Evolutionary conservation across 306 rosid species (phyloP), one percentile per base, ranked within the genome.

Genomic region (Canavalia ensiformis): DNA sequence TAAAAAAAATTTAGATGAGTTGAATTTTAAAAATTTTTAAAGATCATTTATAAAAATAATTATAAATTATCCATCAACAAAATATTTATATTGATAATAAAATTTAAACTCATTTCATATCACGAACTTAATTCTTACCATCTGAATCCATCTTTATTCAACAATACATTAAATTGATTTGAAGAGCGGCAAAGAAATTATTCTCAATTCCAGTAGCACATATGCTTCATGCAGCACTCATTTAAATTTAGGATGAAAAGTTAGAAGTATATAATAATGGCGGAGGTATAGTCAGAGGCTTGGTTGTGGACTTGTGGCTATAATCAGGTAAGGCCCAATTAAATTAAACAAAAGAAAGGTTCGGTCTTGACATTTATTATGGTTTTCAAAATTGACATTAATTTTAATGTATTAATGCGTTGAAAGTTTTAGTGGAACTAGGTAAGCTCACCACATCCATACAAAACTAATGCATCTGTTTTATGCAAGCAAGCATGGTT

Each of bases 341-440:
- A 28, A 72, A 72, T 63, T 63, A 10, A 37, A 56, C 37, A 74
- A 31, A 54, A 74, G 1, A 41, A 11, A n/a, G 62, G 52, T 46
- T 68, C 6, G 65, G 63, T 68, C 7, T 72, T 57, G 72, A 66
- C 81, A 66, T 55, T 55, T 39, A 64, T 41, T 31, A 51, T 13
- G 29, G 28, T 57, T n/a, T 39, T 37, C 39, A 25, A 68, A 8
- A 8, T 58, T 60, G 67, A 72, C 54, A 37, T 60, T 13, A 50
- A 52, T 13, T 2, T 2, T 37, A 37, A 51, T 45, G 7, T 44
- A 44, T 18, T 18, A 44, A 4, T 28, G 33, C n/a, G 29, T 52
- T 81, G 50, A 62, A 72, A 47, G 68, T 72, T 72, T 63, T 34
- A 42, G 76, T 68, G 82, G 74, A 76, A 75, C 5, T 25, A 75